Conservation (phyloP, 768 basidiomycete species). For the Chiua virens region DNA sequence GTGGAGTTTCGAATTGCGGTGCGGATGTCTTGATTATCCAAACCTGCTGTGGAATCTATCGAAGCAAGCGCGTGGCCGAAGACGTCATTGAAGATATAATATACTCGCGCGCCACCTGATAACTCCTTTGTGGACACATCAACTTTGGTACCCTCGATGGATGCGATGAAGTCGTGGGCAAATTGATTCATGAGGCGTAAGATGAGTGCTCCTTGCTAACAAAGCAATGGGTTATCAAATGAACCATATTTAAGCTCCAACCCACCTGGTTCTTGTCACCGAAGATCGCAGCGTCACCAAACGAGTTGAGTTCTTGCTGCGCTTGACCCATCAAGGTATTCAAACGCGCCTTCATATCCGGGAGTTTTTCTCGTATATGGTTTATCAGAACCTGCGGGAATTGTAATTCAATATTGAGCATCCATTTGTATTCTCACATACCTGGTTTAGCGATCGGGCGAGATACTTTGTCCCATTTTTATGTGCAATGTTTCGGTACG, state of each 20-base stretch:
- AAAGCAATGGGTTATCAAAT: constrained; percentile 14
- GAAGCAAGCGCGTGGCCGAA: constrained; percentile 90
- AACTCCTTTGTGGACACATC: constrained; percentile 98
- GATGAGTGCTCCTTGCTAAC: constrained; percentile 81
- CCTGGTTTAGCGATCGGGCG: constrained; percentile 92
- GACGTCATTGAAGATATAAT: constrained; percentile 99
- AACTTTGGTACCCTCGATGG: constrained; percentile 95
- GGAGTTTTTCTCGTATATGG: constrained; percentile 97
- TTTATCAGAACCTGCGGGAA: constrained; percentile 85
- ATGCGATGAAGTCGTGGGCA: constrained; percentile 93
- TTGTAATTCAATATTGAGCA: neutral
- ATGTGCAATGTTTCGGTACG: constrained; percentile 94
- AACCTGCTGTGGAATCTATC: constrained; percentile 87
- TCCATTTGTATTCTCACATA: constrained; percentile 33
- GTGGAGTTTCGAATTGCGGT: constrained; percentile 99
- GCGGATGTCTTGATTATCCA: constrained; percentile 93
- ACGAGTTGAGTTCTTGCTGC: constrained; percentile 95
- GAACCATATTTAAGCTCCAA: neutral
- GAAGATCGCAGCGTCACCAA: constrained; percentile 89
- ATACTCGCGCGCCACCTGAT: constrained; percentile 95
- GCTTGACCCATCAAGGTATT: constrained; percentile 99
- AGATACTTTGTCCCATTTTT: constrained; percentile 97
- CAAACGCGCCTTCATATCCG: constrained; percentile 98
- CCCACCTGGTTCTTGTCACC: constrained; percentile 84
- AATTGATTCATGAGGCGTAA: constrained; percentile 98